These are phyloP conservation scores for Colletotrichum neosansevieriae DNA, from an alignment of 2,329 filamentous ascomycete genomes.

Conservation along the genomic window DNA sequence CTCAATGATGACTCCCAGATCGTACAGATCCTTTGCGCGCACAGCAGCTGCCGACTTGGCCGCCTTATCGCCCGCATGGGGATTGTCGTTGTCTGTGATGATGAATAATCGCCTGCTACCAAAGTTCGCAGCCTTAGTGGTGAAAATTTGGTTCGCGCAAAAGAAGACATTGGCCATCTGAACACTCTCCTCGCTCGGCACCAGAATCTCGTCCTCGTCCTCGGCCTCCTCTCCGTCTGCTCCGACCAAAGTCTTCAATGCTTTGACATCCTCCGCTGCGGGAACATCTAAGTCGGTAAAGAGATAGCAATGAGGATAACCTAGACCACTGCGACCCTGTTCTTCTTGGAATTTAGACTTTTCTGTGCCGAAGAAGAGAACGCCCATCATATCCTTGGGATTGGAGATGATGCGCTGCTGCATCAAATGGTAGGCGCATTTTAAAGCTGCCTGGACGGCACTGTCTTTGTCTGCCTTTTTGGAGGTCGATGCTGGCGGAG, in stretches of 20 bases:
- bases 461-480: constrained; percentile 86
- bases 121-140: constrained; percentile 94
- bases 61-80: constrained; percentile 79
- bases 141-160: constrained; percentile 96
- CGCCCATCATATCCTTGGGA: constrained; percentile 96
- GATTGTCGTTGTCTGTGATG: constrained; percentile 93
- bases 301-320: constrained; percentile 93
- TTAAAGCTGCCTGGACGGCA: constrained; percentile 84
- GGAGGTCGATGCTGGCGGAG: constrained; percentile 71
- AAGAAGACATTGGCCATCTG: constrained; percentile 93
- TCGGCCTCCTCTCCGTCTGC: constrained; percentile 85
- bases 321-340: constrained; percentile 68
- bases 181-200: constrained; percentile 75
- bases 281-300: constrained; percentile 90
- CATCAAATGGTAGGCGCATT: constrained; percentile 95
- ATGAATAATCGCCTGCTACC: constrained; percentile 93
- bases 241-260: constrained; percentile 80
- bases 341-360: constrained; percentile 83
- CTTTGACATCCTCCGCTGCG: constrained; percentile 86
- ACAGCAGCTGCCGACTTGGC: constrained; percentile 83
- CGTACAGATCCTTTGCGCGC: constrained; percentile 93
- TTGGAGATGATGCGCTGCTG: constrained; percentile 98
- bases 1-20: constrained; percentile 91
- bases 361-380: constrained; percentile 90
- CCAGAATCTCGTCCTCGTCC: constrained; percentile 75